A percentile compares a stretch with the other conserved stretches of the same genome.
These are phyloP conservation scores for Lichtheimia corymbifera DNA, from an alignment of 371 early-diverging fungal species.

Conservation along the genomic window DNA sequence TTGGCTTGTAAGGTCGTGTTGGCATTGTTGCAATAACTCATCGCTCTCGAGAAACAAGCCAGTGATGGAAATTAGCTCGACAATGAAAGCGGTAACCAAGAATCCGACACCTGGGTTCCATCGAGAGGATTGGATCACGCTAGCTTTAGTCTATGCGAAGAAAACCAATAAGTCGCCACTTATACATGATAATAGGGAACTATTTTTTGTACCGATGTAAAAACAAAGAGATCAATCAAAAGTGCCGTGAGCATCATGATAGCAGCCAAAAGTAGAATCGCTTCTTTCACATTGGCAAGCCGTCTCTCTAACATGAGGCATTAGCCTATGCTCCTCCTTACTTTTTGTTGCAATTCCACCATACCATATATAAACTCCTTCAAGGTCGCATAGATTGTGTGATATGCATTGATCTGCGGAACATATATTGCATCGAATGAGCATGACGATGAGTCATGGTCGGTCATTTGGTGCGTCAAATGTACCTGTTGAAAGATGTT, in stretches of 20 bases:
- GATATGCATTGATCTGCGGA: conserved; percentile 1
- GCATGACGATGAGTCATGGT: too few species aligned
- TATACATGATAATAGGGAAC: background rate
- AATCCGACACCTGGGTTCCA: conserved; percentile 6
- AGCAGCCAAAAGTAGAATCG: background rate
- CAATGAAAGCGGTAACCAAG: conserved; percentile 4
- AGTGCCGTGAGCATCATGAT: conserved; percentile 1
- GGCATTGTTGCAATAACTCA: background rate
- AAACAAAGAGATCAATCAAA: conserved; percentile 1
- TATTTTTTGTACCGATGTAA: conserved; percentile 1
- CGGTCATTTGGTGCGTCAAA: background rate
- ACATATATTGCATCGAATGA: too few species aligned
- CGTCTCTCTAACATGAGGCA: background rate
- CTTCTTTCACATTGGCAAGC: conserved; percentile 2
- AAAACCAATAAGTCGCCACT: too few species aligned
- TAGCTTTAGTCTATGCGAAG: background rate
- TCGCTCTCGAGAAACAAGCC: background rate
- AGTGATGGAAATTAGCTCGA: background rate
- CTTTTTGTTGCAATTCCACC: too few species aligned
- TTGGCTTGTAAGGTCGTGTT: background rate
- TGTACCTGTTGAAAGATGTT: background rate
- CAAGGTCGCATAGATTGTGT: conserved; percentile 1
- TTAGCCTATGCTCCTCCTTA: too few species aligned
- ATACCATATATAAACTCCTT: background rate
- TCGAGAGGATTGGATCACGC: conserved; percentile 2